Percentiles rank a stretch among this genome's conserved stretches.
phyloP scores from a whole-genome alignment of 768 basidiomycete genomes.

The Russula sp. region DNA sequence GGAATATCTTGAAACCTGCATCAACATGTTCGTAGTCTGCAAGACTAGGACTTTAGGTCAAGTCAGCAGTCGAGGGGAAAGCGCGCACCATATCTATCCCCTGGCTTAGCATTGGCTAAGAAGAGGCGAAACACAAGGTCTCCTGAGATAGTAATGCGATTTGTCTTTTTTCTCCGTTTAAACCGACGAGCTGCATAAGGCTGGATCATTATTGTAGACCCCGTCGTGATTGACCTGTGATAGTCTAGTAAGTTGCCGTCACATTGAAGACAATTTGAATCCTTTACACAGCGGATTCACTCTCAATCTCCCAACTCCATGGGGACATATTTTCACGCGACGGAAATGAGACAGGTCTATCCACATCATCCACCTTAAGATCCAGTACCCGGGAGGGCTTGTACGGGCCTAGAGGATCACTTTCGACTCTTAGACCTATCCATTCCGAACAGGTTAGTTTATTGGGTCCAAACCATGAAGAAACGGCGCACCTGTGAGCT shows the following conservation, averaged over 20 bases:
- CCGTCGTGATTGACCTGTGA: constrained; percentile 17
- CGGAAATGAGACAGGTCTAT: not conserved
- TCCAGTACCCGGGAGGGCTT: not conserved
- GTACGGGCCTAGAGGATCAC: not conserved
- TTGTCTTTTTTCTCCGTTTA: constrained; percentile 12
- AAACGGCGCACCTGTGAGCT: not conserved
- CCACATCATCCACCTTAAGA: not conserved
- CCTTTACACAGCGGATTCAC: constrained; percentile 10
- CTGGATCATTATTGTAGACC: constrained; percentile 14
- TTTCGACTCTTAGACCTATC: not conserved
- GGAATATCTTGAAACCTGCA: not conserved
- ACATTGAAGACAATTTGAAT: not conserved
- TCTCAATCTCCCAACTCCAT: constrained; percentile 11
- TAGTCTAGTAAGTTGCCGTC: not conserved
- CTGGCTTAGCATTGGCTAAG: constrained; percentile 3
- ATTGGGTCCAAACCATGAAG: not conserved
- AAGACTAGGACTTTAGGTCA: not conserved
- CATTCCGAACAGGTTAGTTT: not conserved
- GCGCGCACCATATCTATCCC: constrained; percentile 16
- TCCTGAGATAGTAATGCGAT: constrained; percentile 15
- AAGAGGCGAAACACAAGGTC: constrained; percentile 10
- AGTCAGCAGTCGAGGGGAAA: not conserved
- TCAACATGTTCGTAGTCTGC: not conserved
- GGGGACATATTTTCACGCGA: not conserved
- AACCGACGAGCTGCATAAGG: constrained; percentile 16